These are phyloP conservation scores for Candida manassasensis DNA, from an alignment of 805 yeast species.

Conservation along the genomic window DNA sequence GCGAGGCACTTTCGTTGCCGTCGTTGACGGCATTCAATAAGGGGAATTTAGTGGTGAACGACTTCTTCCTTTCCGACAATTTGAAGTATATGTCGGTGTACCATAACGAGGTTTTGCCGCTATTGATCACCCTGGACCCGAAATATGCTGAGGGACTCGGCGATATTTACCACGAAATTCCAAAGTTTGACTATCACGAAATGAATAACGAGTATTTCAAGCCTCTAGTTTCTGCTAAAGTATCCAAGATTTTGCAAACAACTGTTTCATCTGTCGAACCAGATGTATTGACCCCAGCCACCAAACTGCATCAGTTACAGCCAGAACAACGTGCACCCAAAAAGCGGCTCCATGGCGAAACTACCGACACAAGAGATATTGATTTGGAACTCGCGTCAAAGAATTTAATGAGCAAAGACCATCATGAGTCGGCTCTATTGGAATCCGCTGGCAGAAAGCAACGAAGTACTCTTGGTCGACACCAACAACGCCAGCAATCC, in stretches of 20 bases:
- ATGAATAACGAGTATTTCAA: slow-evolving; percentile 21
- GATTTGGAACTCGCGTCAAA: background rate
- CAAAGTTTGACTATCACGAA: slow-evolving; percentile 29
- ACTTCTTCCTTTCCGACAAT: slow-evolving; percentile 32
- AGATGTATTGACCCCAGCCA: background rate
- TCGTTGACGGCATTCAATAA: slow-evolving; percentile 24
- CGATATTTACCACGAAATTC: slow-evolving; percentile 26
- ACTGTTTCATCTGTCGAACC: background rate
- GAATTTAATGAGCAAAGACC: background rate
- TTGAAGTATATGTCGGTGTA: slow-evolving; percentile 32
- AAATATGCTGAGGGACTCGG: slow-evolving; percentile 27
- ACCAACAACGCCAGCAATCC: background rate
- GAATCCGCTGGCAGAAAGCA: background rate
- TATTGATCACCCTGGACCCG: slow-evolving; percentile 23
- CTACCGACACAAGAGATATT: background rate
- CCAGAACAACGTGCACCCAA: background rate
- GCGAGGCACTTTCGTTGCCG: slow-evolving; percentile 28
- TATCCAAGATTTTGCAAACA: background rate
- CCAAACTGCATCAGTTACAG: background rate
- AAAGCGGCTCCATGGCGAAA: background rate
- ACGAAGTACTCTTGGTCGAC: background rate
- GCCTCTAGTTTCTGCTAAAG: slow-evolving; percentile 18
- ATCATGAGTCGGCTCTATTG: background rate
- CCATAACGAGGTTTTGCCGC: slow-evolving; percentile 33
- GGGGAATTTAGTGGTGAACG: slow-evolving; percentile 31